Evolutionary conservation across 2,329 filamentous ascomycete genomes (phyloP).

Genomic region (Calonectria pteridis): DNA sequence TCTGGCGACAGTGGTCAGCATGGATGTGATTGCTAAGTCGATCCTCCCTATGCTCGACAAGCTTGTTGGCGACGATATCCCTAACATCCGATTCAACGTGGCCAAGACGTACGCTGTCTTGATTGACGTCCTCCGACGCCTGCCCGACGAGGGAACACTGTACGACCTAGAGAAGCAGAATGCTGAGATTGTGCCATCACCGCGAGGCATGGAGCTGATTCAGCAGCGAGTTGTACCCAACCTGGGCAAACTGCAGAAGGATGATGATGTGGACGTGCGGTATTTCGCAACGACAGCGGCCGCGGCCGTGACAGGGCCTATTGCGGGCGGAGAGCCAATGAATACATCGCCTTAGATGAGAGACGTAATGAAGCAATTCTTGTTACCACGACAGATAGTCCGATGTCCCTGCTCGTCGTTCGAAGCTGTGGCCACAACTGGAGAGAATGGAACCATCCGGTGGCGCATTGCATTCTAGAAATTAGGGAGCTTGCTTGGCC

Average conservation of each 20-base stretch:
- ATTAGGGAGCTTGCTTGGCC: conserved; percentile 8
- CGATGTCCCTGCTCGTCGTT: conserved; percentile 31
- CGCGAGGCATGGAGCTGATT: conserved; percentile 82
- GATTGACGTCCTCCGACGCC: conserved; percentile 89
- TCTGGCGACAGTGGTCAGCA: conserved; percentile 89
- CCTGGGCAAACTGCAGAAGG: conserved; percentile 94
- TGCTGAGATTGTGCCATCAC: conserved; percentile 71
- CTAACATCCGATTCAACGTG: conserved; percentile 99
- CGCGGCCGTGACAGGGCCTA: conserved; percentile 64
- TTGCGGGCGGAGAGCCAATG: conserved; percentile 69
- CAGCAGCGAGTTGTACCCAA: conserved; percentile 89
- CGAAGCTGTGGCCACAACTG: conserved; percentile 30
- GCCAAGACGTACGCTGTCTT: conserved; percentile 96
- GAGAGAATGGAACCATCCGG: conserved; percentile 32
- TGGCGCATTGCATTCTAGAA: conserved; percentile 43
- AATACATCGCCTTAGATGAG: conserved; percentile 74
- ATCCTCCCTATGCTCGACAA: conserved; percentile 97
- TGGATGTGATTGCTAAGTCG: conserved; percentile 92
- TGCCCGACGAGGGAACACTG: conserved; percentile 90
- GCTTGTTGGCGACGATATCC: conserved; percentile 93
- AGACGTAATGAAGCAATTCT: conserved; percentile 66
- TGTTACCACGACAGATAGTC: conserved; percentile 53
- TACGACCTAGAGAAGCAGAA: conserved; percentile 86
- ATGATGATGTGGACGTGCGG: conserved; percentile 97
- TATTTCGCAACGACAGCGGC: conserved; percentile 96